Percentiles rank a stretch among this genome's conserved stretches.
These are phyloP conservation scores for Limnomonas spitsbergensis DNA, from an alignment of 139 green algal species.

Conservation along the genomic window DNA sequence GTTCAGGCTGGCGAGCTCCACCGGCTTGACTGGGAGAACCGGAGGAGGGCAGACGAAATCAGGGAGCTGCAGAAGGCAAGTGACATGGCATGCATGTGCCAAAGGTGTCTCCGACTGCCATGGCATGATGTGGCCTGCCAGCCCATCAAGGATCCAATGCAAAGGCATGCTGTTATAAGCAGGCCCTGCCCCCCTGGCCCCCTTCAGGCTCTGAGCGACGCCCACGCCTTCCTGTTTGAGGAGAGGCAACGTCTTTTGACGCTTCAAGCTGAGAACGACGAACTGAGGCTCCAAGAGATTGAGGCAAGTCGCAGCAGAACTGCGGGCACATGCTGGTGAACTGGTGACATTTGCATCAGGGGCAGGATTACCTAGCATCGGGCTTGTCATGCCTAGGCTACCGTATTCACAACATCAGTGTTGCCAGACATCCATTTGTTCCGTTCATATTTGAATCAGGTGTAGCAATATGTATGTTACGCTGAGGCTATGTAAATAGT, in stretches of 20 bases:
- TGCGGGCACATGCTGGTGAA: no score
- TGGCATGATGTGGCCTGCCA: constrained; percentile 1
- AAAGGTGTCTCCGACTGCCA: no score
- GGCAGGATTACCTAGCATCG: no score
- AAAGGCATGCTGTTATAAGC: no score
- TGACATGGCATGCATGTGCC: no score
- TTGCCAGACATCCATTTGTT: no score
- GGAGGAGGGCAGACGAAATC: constrained; percentile 71
- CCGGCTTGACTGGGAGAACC: constrained; percentile 69
- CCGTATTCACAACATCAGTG: no score
- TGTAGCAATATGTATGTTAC: neutral
- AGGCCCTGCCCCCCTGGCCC: no score
- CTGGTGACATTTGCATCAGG: no score
- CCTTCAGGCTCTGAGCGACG: neutral
- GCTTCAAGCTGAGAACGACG: neutral
- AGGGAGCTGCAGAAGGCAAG: constrained; percentile 77
- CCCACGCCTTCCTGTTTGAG: neutral
- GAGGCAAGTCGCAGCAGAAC: no score
- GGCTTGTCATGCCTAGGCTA: neutral
- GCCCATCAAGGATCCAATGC: no score
- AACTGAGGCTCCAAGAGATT: neutral
- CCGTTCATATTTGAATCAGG: neutral
- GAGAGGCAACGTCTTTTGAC: neutral
- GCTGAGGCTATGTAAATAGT: no score
- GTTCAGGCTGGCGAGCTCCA: constrained; percentile 45